Base-by-base conservation (phyloP, 2,329 filamentous ascomycete species). In the Acarospora socialis region DNA sequence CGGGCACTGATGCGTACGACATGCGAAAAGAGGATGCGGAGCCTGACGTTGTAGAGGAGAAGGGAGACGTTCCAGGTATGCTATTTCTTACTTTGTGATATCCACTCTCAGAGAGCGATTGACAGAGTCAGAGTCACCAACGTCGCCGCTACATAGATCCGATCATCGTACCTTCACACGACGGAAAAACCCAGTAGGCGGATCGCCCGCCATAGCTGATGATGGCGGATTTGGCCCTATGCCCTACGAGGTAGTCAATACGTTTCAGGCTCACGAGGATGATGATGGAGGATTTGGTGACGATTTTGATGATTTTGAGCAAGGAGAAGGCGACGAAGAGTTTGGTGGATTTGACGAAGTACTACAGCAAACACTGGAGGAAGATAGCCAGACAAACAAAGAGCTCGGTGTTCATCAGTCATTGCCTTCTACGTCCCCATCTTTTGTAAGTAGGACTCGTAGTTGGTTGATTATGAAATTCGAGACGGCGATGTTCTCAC, bases 261-360 rank as follows among this genome's bases (percentile, higher is more conserved):
- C n/a, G n/a, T 18, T 42, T 44, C 26, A 59, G 39, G 73, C 75
- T 39, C 68, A 72, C 46, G 70, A 74, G 44, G 68, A 65, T 23
- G 63, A 37, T 46, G 83, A 82, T 54, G 75, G 79, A 48, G 78
- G 77, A 43, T 72, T 73, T 51, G 70, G 69, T 32, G 74, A 73
- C 34, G 62, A 66, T 18, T 66, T 66, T 49, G 62, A 65, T 43
- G 63, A 66, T 33, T 68, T 64, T 41, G 55, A 60, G 38, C 60
- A 66, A 44, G 65, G 64, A 28, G 61, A 61, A 37, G 61, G 63
- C 36, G 53, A 57, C 37, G 61, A 57, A 38, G 60, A 69, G 47
- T 70, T 73, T 54, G 66, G 68, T 40, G 76, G 81, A 47, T 81
- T 81, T 56, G 73, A 74, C 49, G 58, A 65, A 41, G 74, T 65